Evolutionary conservation across 352 stramenopile genomes (phyloP), one percentile per base, ranked within the genome.

Genomic region (Globisporangium alternatum): DNA sequence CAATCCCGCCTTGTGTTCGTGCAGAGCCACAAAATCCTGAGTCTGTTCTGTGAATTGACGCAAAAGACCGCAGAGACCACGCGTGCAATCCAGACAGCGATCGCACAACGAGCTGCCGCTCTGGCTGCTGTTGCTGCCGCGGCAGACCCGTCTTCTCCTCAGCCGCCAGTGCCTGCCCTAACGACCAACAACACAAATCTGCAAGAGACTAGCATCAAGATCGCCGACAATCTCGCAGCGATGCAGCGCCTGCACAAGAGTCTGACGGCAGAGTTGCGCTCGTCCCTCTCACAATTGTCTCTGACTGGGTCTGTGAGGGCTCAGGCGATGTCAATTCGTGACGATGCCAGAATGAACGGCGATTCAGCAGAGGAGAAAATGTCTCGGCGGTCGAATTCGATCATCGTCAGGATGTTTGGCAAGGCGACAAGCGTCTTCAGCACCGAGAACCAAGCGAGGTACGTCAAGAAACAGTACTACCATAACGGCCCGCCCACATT

Each of bases 181-280:
- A 5, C 22, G 10, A 31, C 45, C 15, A 25, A 5, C 19, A 53
- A 5, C 21, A 33, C 22, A 19, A 19, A 7, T 3, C 9, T 53
- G 21, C 47, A 54, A 19, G 22, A 54, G 10, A 33, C 47, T 9
- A 33, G 2, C 9, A 21, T 35, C 30, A 63, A 35, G 44, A 21
- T 44, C 12, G 33, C 84, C 10, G 78, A 82, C 33, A 53, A 49
- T 0, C 33, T 63, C n/a, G 31, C 56, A 4, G 13, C 6, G 0
- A 62, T 82, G 31, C 68, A 80, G 8, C 78, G 78, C 60, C 43
- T 78, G 0, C 76, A 88, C 66, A 31, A 37, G 45, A 63, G 56
- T 22, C 25, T 63, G 30, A 13, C 35, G 45, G 17, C 33, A 1
- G 56, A 39, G 13, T 30, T 63, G 9, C 56, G 56, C n/a, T 12